Evolutionary conservation across 805 yeast species (phyloP), one percentile per base, ranked within the genome.

Genomic region (Kregervanrija delftensis): DNA sequence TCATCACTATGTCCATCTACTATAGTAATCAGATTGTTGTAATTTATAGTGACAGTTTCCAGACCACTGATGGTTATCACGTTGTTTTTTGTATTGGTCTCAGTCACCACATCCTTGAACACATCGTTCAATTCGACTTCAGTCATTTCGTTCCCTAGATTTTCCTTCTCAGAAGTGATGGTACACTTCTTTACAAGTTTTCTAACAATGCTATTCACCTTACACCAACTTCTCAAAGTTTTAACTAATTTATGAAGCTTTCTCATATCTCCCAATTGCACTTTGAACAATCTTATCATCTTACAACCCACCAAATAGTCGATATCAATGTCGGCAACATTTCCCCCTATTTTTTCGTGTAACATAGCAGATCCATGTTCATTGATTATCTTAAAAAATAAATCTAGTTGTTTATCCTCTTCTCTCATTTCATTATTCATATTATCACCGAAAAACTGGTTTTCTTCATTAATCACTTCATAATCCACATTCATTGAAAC

Each of bases 191-290:
- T 31, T 13, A 43, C 28, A 11, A 35, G 13, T 13, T 61, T 60
- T 4, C 58, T 40, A 11, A 61, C 33, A 10, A 61, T 33, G 15
- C 47, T 57, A 42, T 56, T 56, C 15, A 60, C 14, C 16, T 59
- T 42, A 32, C 58, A 56, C 66, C 65, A 62, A 15, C 44, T 59
- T 11, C 66, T 45, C 4, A 62, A 41, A 0, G 45, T 45, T n/a
- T 45, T 43, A 3, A 60, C 41, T n/a, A 61, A 33, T 4, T 47
- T 40, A 32, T 39, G 30, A 11, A 60, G 45, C 33, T 44, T 50
- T 5, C 52, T 53, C 33, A 59, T 38, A 16, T 48, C 45, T 5
- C 40, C 43, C 35, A 60, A 52, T 41, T 59, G 59, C 34, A 61
- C 49, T 41, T 61, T 61, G 33, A 51, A 57, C 4, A 62, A 40